Evolutionary conservation across 306 rosid genomes (phyloP).

Genomic region (Pachyrhizus erosus): DNA sequence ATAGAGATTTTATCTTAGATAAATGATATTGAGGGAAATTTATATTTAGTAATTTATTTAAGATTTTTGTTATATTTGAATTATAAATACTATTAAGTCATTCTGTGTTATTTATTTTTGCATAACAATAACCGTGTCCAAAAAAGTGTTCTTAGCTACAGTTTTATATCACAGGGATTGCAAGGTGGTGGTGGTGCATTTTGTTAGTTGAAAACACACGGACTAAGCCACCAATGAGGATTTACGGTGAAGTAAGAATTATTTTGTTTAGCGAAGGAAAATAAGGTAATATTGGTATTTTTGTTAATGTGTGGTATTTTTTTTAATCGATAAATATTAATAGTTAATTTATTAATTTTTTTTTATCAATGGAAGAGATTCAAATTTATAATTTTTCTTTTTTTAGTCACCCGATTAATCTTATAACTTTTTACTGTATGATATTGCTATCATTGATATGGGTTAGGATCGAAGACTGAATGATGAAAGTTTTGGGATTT

Average conservation of each 20-base stretch:
- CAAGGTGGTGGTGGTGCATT: neutral
- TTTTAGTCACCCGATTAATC: too few species aligned
- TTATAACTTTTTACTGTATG: neutral
- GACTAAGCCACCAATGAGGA: too few species aligned
- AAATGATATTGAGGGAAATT: too few species aligned
- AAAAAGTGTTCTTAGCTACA: neutral
- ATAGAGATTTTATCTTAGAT: neutral
- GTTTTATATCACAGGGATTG: neutral
- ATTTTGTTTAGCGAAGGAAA: neutral
- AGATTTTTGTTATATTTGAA: neutral
- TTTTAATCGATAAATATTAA: too few species aligned
- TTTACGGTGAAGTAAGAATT: neutral
- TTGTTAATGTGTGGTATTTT: too few species aligned
- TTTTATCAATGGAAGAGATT: too few species aligned
- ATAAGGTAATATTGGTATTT: neutral
- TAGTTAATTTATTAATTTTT: too few species aligned
- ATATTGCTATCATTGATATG: neutral
- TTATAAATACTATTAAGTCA: neutral
- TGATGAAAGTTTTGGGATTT: neutral
- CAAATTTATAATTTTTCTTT: too few species aligned
- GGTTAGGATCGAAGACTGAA: neutral
- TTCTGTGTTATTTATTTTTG: neutral
- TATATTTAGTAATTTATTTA: neutral
- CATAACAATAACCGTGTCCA: neutral
- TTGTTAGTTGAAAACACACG: too few species aligned